Conservation (phyloP, 1,284 basidiomycete genomes). For the Tilletia caries region DNA sequence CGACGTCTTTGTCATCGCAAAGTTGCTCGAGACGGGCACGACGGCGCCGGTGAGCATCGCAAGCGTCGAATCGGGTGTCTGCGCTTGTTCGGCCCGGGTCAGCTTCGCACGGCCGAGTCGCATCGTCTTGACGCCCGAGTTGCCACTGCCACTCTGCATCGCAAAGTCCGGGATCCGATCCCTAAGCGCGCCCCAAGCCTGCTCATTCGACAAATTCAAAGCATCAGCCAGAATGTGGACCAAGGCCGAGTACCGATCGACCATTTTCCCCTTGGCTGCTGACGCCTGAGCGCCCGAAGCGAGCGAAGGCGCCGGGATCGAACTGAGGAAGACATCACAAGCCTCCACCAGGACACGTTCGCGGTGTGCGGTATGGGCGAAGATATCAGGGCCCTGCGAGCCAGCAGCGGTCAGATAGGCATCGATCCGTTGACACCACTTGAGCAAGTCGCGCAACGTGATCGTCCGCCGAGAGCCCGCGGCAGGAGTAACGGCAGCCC, state of each 20-base stretch:
- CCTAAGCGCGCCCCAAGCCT: slow-evolving; percentile 37
- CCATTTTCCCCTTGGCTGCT: slow-evolving; percentile 24
- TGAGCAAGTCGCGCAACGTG: slow-evolving; percentile 81
- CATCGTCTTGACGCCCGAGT: not conserved
- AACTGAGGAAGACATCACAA: slow-evolving; percentile 86
- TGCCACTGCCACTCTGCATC: slow-evolving; percentile 15
- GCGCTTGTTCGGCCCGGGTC: slow-evolving; percentile 18
- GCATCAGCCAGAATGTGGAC: slow-evolving; percentile 34
- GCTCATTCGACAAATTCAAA: slow-evolving; percentile 40
- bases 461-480: slow-evolving; percentile 29
- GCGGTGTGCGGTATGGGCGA: slow-evolving; percentile 70
- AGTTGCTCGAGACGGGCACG: slow-evolving; percentile 54
- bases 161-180: slow-evolving; percentile 41
- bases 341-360: slow-evolving; percentile 90
- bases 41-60: not conserved
- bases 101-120: slow-evolving; percentile 32
- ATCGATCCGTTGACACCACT: slow-evolving; percentile 76
- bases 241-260: slow-evolving; percentile 28
- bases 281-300: not conserved
- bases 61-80: not conserved
- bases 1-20: slow-evolving; percentile 86
- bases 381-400: slow-evolving; percentile 19
- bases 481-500: not conserved
- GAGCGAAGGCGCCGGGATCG: slow-evolving; percentile 43
- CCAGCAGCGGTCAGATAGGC: slow-evolving; percentile 52